phyloP scores from a whole-genome alignment of 2,329 filamentous ascomycete genomes.

The Penicillium olsonii region DNA sequence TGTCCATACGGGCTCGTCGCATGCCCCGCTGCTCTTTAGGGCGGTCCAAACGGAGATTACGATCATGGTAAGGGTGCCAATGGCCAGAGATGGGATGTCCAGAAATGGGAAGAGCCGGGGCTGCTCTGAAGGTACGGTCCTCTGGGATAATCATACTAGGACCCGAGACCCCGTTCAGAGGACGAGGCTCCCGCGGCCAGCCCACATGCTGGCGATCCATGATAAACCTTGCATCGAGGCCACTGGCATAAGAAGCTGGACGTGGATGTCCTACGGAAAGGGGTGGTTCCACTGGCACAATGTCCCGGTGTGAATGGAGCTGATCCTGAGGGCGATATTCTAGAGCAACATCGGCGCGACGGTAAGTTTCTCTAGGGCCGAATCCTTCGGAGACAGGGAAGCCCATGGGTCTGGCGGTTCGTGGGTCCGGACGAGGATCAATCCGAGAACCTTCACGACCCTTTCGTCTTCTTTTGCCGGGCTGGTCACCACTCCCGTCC shows the following conservation, averaged over 20 bases:
- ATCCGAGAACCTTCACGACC: slow-evolving; percentile 24
- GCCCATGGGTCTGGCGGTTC: slow-evolving; percentile 16
- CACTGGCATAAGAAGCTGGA: slow-evolving; percentile 15
- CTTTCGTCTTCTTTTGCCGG: slow-evolving; percentile 37
- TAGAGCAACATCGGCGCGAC: slow-evolving; percentile 16
- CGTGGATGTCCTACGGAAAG: slow-evolving; percentile 19
- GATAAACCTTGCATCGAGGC: slow-evolving; percentile 16
- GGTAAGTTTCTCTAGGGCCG: slow-evolving; percentile 19
- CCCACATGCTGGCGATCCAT: slow-evolving; percentile 19
- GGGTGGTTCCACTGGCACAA: slow-evolving; percentile 22
- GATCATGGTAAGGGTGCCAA: slow-evolving; percentile 20
- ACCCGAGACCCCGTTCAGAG: slow-evolving; percentile 16
- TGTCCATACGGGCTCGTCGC: slow-evolving; percentile 19
- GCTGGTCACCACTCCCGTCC: slow-evolving; percentile 28
- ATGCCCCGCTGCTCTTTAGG: slow-evolving; percentile 12
- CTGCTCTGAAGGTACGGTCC: slow-evolving; percentile 22
- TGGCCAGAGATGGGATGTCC: slow-evolving; percentile 11
- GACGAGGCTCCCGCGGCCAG: slow-evolving; percentile 19
- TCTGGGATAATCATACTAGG: slow-evolving; percentile 16
- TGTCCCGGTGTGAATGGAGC: slow-evolving; percentile 24
- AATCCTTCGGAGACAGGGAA: slow-evolving; percentile 17
- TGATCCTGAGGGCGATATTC: slow-evolving; percentile 22
- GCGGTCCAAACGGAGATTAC: slow-evolving; percentile 18
- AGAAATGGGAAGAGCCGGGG: slow-evolving; percentile 14
- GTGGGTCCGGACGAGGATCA: slow-evolving; percentile 11